Evolutionary conservation across 2,329 filamentous ascomycete species (phyloP).

Genomic region (Dactylellina haptotyla): DNA sequence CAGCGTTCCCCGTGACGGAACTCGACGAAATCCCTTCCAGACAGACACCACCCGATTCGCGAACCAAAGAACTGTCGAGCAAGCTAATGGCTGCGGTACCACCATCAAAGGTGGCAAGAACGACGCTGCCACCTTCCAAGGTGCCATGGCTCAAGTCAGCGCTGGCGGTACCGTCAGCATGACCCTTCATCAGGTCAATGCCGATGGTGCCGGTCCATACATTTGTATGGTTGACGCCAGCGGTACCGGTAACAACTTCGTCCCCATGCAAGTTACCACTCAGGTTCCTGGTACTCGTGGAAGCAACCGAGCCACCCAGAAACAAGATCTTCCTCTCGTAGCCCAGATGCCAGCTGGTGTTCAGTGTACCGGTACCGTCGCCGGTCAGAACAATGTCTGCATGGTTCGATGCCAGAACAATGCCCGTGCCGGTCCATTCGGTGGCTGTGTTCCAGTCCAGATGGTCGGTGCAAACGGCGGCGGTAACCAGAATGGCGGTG

Average conservation of each 20-base stretch:
- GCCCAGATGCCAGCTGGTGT: constrained; percentile 28
- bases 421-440: constrained; percentile 71
- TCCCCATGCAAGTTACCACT: constrained; percentile 23
- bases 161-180: constrained; percentile 70
- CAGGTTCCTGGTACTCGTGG: constrained; percentile 33
- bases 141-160: constrained; percentile 66
- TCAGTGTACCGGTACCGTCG: constrained; percentile 70
- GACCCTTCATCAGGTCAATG: constrained; percentile 66
- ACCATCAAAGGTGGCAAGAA: constrained; percentile 70
- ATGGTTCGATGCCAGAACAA: constrained; percentile 72
- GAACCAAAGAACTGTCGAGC: constrained; percentile 25
- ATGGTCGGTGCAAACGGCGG: constrained; percentile 57
- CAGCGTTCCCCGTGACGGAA: constrained; percentile 71
- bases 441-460: constrained; percentile 70
- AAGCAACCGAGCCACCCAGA: constrained; percentile 15
- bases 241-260: constrained; percentile 65
- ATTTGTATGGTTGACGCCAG: constrained; percentile 73
- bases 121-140: constrained; percentile 60
- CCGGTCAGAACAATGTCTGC: constrained; percentile 70
- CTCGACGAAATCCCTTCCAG: constrained; percentile 71
- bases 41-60: constrained; percentile 72
- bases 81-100: constrained; percentile 68
- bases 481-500: neutral
- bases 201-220: constrained; percentile 64
- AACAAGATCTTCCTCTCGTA: constrained; percentile 1